Percentiles rank a stretch among this genome's conserved stretches.
Conservation (phyloP, 768 basidiomycete species). For the Pleurotus citrinopileatus region DNA sequence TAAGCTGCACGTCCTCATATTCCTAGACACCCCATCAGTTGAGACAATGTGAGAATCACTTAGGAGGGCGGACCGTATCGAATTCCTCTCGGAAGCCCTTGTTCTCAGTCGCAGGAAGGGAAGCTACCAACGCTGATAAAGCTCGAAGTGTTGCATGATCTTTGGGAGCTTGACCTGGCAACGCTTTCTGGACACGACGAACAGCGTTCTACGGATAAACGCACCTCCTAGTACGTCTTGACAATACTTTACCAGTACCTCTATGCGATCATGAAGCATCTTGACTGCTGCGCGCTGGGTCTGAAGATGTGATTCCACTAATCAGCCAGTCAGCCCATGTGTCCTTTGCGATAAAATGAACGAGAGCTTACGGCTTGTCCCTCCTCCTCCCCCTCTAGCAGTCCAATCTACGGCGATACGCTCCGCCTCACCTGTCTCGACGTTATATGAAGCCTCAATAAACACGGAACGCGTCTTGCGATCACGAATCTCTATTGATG, state of each 20-base stretch:
- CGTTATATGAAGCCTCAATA: constrained; percentile 80
- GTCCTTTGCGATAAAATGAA: background rate
- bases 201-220: constrained; percentile 14
- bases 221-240: constrained; percentile 70
- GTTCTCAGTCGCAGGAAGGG: constrained; percentile 84
- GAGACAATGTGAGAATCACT: background rate
- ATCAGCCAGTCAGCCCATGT: constrained; percentile 9
- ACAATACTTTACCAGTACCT: constrained; percentile 86
- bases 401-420: constrained; percentile 98
- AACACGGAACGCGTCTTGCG: constrained; percentile 75
- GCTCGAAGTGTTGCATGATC: constrained; percentile 85
- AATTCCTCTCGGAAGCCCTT: constrained; percentile 86
- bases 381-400: constrained; percentile 79
- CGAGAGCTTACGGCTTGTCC: constrained; percentile 65
- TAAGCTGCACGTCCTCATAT: constrained; percentile 93
- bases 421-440: constrained; percentile 98
- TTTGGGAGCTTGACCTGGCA: constrained; percentile 62
- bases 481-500: constrained; percentile 81
- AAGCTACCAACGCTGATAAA: constrained; percentile 81
- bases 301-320: constrained; percentile 89
- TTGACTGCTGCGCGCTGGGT: constrained; percentile 93
- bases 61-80: constrained; percentile 55
- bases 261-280: constrained; percentile 92
- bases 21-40: constrained; percentile 52
- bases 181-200: background rate